These are phyloP conservation scores for Eucalyptus camaldulensis DNA, from an alignment of 345 rosid species.

Conservation along the genomic window DNA sequence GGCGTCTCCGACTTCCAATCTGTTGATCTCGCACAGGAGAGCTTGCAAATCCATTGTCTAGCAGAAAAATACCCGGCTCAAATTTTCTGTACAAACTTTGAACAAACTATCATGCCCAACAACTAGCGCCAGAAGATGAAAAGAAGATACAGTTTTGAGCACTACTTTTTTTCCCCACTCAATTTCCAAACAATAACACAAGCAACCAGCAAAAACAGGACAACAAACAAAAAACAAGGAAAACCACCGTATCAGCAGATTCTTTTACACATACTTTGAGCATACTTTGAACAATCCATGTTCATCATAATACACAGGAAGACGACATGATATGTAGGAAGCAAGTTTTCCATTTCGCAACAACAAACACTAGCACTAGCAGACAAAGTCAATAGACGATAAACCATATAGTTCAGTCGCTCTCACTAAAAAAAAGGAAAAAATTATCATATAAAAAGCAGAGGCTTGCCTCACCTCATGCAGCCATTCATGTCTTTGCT, in stretches of 20 bases:
- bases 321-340: not conserved
- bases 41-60: not conserved
- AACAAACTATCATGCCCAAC: not conserved
- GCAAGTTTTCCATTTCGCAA: not conserved
- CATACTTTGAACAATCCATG: not conserved
- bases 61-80: not conserved
- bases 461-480: not conserved
- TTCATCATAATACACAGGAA: not conserved
- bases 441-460: not conserved
- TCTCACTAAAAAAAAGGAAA: not conserved
- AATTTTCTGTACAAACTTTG: not conserved
- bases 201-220: not conserved
- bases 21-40: not conserved
- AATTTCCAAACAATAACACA: not conserved
- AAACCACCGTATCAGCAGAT: not conserved
- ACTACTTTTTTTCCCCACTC: not conserved
- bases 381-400: not conserved
- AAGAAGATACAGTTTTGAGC: not conserved
- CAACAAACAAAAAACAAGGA: not conserved
- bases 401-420: not conserved
- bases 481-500: not conserved
- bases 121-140: not conserved
- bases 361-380: not conserved
- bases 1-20: not conserved
- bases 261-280: not conserved